Conservation (phyloP, 2,329 filamentous ascomycete species). For the Elsinoe necatrix region DNA sequence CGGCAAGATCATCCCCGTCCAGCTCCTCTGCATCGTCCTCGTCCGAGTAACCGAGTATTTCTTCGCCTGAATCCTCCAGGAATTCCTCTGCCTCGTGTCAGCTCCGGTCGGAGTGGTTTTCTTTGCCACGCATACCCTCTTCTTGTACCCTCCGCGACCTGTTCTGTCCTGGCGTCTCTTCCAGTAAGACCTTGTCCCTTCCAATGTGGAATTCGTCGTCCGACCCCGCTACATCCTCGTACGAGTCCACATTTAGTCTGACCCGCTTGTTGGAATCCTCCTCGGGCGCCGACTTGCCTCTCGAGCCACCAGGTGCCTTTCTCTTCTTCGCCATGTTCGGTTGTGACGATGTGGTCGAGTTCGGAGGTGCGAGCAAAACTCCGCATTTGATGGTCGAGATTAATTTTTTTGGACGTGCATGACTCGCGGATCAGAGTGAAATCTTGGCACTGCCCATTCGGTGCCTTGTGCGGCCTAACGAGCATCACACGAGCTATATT, state of each 20-base stretch:
- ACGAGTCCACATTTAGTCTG: slow-evolving; percentile 52
- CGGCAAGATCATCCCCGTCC: slow-evolving; percentile 37
- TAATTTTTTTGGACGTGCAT: slow-evolving; percentile 12
- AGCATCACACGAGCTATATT: too few species aligned
- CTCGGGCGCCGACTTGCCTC: background rate
- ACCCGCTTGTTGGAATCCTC: slow-evolving; percentile 31
- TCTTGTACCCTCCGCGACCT: slow-evolving; percentile 65
- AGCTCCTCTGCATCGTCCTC: slow-evolving; percentile 46
- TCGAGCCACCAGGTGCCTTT: slow-evolving; percentile 17
- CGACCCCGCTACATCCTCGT: slow-evolving; percentile 81
- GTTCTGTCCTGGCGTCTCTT: slow-evolving; percentile 72
- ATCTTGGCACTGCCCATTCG: slow-evolving; percentile 12
- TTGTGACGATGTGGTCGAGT: background rate
- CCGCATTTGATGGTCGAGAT: slow-evolving; percentile 12
- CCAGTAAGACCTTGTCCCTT: slow-evolving; percentile 75
- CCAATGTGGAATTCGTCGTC: slow-evolving; percentile 90
- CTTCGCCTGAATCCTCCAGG: slow-evolving; percentile 53
- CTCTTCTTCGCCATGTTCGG: slow-evolving; percentile 21
- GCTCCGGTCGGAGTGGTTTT: background rate
- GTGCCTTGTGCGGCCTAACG: too few species aligned
- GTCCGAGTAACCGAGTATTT: slow-evolving; percentile 48
- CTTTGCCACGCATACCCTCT: background rate
- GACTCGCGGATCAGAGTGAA: slow-evolving; percentile 1
- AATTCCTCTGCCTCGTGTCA: slow-evolving; percentile 42
- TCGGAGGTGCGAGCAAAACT: background rate